phyloP scores from a whole-genome alignment of 2,329 filamentous ascomycete species.

The Aspergillus ochraceus region DNA sequence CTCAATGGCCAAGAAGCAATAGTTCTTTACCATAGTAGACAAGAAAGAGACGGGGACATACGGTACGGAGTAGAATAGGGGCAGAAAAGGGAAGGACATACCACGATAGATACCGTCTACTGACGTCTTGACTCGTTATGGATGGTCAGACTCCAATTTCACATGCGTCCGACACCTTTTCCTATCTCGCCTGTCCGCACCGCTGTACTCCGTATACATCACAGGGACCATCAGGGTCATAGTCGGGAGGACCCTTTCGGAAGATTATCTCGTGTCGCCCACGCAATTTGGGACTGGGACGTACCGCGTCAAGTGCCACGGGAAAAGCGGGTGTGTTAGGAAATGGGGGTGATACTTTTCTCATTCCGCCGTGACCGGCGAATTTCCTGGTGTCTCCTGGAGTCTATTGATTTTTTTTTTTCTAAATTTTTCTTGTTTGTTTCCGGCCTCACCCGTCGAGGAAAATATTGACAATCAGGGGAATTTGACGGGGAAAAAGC shows the following conservation, averaged over 20 bases:
- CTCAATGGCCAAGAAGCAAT: not conserved
- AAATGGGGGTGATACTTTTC: not conserved
- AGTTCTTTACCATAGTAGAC: not conserved
- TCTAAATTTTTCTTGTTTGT: not conserved
- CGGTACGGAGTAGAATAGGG: not conserved
- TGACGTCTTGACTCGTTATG: not conserved
- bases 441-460: conserved; percentile 3
- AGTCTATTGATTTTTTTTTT: not conserved
- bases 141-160: not conserved
- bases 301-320: conserved; percentile 2
- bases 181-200: not conserved
- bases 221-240: not conserved
- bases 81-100: not conserved
- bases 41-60: too few species aligned
- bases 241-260: conserved; percentile 18
- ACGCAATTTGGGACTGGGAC: conserved; percentile 5
- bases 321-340: conserved; percentile 16
- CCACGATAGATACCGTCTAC: not conserved
- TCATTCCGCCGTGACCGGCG: conserved; percentile 9
- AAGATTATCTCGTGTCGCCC: conserved; percentile 17
- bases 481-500: not conserved
- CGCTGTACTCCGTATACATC: not conserved
- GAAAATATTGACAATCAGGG: not conserved
- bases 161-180: not conserved
- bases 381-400: conserved; percentile 8